Evolutionary conservation across 139 green algal species (phyloP), one percentile per base, ranked within the genome.

Genomic region (Tetradesmus lagerheimii): DNA sequence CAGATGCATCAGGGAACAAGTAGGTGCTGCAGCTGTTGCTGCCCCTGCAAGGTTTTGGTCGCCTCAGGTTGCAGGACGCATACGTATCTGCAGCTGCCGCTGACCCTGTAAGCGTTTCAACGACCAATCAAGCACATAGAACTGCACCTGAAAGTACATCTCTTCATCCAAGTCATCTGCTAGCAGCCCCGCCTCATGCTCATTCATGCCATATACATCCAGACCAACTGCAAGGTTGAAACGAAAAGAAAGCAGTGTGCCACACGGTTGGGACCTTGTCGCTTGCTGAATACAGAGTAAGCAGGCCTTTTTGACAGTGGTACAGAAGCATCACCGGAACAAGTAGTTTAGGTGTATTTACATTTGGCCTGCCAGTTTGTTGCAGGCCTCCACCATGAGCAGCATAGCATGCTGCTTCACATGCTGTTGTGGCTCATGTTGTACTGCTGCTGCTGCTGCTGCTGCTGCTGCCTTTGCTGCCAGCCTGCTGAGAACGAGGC

Each of bases 111-210:
- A 9, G 23, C 23, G 11, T 37, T n/a, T n/a, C n/a, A n/a, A n/a
- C n/a, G n/a, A n/a, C n/a, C n/a, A n/a, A n/a, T n/a, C n/a, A n/a
- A n/a, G n/a, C n/a, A n/a, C n/a, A n/a, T n/a, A n/a, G n/a, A n/a
- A n/a, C 20, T 5, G 16, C 79, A 90, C 86, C 45, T 77, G 45
- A 45, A 39, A 90, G 75, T 96, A 96, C 5, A 71, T 41, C 2
- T 66, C 34, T 50, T 93, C 86, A 75, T 94, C 78, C 15, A 75
- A 71, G 2, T 83, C 91, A 1, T 88, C 45, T n/a, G 93, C 92
- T 62, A 96, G 85, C 89, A 96, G 64, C 12, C 87, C 86, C 37
- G 91, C 87, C 86, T 96, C 91, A 43, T 95, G 80, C 12, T 92
- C 87, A 12, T 85, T 45, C 12, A 95, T 71, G 2, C 87, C 85